These are phyloP conservation scores for Aquilaria yunnanensis DNA, from an alignment of 345 rosid genomes.

Conservation along the genomic window DNA sequence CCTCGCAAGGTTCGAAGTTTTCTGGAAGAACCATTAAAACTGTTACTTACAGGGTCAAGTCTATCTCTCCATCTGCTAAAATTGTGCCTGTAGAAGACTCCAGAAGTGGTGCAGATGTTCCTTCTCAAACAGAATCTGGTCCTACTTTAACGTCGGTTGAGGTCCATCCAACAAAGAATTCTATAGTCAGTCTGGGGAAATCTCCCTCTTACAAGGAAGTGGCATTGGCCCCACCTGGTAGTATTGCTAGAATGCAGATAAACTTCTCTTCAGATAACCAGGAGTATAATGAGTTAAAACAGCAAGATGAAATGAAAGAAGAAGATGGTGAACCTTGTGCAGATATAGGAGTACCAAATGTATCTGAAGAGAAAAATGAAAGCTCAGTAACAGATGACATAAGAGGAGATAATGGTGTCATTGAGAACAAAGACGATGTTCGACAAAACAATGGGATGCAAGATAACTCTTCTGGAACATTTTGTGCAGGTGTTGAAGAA, in stretches of 20 bases:
- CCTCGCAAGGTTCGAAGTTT: constrained; percentile 61
- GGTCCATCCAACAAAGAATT: constrained; percentile 28
- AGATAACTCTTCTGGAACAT: constrained; percentile 25
- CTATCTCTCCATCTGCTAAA: constrained; percentile 46
- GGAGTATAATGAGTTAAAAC: constrained; percentile 24
- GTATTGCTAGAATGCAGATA: constrained; percentile 54
- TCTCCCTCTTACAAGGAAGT: constrained; percentile 98
- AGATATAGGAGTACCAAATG: constrained; percentile 22
- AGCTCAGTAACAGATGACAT: constrained; percentile 18
- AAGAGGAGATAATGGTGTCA: constrained; percentile 23
- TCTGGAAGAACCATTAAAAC: constrained; percentile 76
- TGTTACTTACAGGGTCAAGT: constrained; percentile 80
- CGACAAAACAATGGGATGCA: constrained; percentile 33
- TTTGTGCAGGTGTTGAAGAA: constrained; percentile 20
- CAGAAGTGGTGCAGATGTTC: constrained; percentile 27
- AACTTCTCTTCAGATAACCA: constrained; percentile 38
- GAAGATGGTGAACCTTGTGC: constrained; percentile 22
- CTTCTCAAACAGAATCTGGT: constrained; percentile 38
- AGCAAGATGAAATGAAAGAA: constrained; percentile 32
- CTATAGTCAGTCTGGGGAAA: constrained; percentile 66
- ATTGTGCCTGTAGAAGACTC: constrained; percentile 29
- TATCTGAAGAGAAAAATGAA: constrained; percentile 28
- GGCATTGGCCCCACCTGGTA: constrained; percentile 94
- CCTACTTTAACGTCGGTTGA: constrained; percentile 33
- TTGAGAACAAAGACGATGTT: constrained; percentile 33